Evolutionary conservation across 805 yeast genomes (phyloP).

Genomic region (Diddensiella transvaalensis): DNA sequence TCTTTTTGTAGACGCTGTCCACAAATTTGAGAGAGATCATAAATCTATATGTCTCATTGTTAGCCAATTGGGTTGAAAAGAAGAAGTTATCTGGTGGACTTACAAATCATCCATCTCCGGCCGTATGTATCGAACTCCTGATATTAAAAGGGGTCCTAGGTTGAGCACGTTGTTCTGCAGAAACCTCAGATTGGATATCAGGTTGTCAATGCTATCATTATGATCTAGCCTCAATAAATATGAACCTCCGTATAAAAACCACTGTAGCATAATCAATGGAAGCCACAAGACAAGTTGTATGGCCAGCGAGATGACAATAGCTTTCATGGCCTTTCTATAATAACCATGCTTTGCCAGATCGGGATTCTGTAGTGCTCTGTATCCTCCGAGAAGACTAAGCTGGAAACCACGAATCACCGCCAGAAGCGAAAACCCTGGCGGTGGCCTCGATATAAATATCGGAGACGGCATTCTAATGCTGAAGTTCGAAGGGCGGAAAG

Average conservation of each 20-base stretch:
- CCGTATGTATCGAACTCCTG: slow-evolving; percentile 37
- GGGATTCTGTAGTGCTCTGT: slow-evolving; percentile 46
- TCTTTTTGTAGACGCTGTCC: slow-evolving; percentile 37
- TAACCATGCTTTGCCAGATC: slow-evolving; percentile 35
- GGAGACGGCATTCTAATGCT: slow-evolving; percentile 58
- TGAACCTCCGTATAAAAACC: slow-evolving; percentile 25
- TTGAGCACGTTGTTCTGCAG: slow-evolving; percentile 40
- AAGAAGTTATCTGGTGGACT: not conserved
- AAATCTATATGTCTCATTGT: slow-evolving; percentile 23
- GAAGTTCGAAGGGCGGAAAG: no score
- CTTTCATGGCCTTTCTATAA: slow-evolving; percentile 37
- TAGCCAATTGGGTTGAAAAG: not conserved
- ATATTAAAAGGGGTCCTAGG: slow-evolving; percentile 40
- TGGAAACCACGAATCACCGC: slow-evolving; percentile 54
- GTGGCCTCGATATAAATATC: slow-evolving; percentile 53
- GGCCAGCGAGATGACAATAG: slow-evolving; percentile 38
- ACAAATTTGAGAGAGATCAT: slow-evolving; percentile 38
- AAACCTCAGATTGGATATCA: slow-evolving; percentile 29
- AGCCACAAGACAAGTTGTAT: slow-evolving; percentile 37
- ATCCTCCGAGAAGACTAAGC: slow-evolving; percentile 48
- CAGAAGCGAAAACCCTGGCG: slow-evolving; percentile 48
- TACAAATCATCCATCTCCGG: slow-evolving; percentile 39
- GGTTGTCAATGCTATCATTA: slow-evolving; percentile 17
- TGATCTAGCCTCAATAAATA: slow-evolving; percentile 18
- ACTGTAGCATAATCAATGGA: slow-evolving; percentile 26